Base-by-base conservation (phyloP, 208 protist genomes). In the Trypanosoma platydactyli region DNA sequence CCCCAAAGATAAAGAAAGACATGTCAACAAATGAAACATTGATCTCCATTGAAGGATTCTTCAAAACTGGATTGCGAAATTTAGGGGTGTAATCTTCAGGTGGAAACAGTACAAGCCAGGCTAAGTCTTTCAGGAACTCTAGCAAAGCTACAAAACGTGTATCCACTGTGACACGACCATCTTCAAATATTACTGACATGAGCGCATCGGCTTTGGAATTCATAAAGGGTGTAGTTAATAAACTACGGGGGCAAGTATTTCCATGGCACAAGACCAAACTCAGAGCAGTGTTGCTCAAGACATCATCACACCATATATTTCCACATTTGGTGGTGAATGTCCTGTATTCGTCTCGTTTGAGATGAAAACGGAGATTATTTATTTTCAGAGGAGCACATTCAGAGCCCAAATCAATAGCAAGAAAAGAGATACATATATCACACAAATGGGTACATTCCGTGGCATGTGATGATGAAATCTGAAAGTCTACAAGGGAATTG, bases 1-100 rank as follows among this genome's bases (percentile, higher is more conserved):
- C 52, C 24, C 63, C 52, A 59, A 59, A n/a, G 59, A 68, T 3
- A 54, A 20, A 7, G 60, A 68, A 68, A 44, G 52, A 68, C n/a
- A 68, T 5, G 46, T 68, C 53, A 18, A 41, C 29, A 58, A 46
- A 56, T 53, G 42, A 58, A 42, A 60, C 30, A 54, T 30, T 27
- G 33, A 35, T 41, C 20, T 58, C 42, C 41, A 68, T 46, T 33
- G 27, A 58, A 30, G 52, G 52, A 30, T 1, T 53, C 20, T 42
- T 50, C 40, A 60, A 52, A 15, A 20, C 46, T 58, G 55, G 12
- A 67, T 67, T 35, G 30, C 18, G 35, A 49, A 50, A 67, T 12
- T 49, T 57, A 46, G 61, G 61, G 20, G 24, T 27, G 42, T 27
- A 38, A 15, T 50, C 24, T 27, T 58, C 38, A 3, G 52, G 24